These are phyloP conservation scores for Blepharisma stoltei DNA, from an alignment of 73 alveolate species.

Conservation along the genomic window DNA sequence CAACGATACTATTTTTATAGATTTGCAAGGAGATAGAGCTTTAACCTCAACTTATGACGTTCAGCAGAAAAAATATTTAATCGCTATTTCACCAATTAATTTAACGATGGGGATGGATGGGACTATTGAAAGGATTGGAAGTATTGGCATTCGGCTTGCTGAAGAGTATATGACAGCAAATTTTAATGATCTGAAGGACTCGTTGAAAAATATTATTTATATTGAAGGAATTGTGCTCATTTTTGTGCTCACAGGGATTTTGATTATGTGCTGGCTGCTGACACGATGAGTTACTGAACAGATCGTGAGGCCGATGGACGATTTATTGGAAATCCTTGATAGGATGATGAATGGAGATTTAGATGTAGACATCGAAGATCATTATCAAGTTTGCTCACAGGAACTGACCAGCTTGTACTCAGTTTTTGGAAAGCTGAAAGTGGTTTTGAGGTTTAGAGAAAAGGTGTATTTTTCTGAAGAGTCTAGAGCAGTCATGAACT, in stretches of 20 bases:
- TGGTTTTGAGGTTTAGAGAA: constrained; percentile 46
- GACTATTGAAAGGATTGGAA: background rate
- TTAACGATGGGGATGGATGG: background rate
- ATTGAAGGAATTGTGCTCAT: constrained; percentile 7
- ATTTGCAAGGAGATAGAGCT: background rate
- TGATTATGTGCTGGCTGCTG: constrained; percentile 13
- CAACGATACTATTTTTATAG: background rate
- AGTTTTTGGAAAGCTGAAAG: constrained; percentile 37
- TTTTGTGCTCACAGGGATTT: background rate
- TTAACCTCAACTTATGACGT: background rate
- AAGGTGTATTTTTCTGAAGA: constrained; percentile 45
- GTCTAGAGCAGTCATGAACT: constrained; percentile 55
- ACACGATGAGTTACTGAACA: constrained; percentile 17
- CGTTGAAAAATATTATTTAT: background rate
- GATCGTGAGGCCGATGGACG: constrained; percentile 5
- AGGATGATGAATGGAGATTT: constrained; percentile 18
- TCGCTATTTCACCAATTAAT: background rate
- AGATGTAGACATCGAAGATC: constrained; percentile 11
- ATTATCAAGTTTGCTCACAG: constrained; percentile 28
- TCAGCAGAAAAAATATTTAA: background rate
- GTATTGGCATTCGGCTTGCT: background rate
- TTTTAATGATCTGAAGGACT: constrained; percentile 4
- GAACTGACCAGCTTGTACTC: constrained; percentile 42
- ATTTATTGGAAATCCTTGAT: background rate
- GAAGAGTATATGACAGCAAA: constrained; percentile 8